Evolutionary conservation across 164 flowering plant genomes (phyloP).

Genomic region (Liriodendron chinense): DNA sequence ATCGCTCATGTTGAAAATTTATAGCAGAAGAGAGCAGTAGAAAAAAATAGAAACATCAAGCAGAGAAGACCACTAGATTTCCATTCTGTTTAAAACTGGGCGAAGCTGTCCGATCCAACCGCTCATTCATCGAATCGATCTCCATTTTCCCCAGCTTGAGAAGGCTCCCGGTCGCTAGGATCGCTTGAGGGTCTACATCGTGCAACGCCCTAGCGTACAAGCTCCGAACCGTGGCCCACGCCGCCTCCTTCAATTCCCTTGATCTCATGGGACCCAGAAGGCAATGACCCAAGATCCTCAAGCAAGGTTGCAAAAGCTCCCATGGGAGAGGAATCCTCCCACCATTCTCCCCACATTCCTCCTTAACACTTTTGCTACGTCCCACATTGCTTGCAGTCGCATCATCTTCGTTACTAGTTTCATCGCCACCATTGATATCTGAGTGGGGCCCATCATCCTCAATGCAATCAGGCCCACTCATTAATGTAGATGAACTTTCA

Average conservation of each 20-base stretch:
- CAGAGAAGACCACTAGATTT: slow-evolving; percentile 1
- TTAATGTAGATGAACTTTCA: background rate
- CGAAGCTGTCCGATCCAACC: background rate
- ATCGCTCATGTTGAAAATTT: too few relatives aligned
- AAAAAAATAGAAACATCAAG: background rate
- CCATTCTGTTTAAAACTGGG: background rate
- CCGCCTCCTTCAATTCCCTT: slow-evolving; percentile 44
- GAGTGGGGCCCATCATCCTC: slow-evolving; percentile 3
- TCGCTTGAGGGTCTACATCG: slow-evolving; percentile 67
- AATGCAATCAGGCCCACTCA: background rate
- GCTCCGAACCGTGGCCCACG: slow-evolving; percentile 43
- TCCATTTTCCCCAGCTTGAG: slow-evolving; percentile 47
- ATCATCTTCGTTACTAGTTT: slow-evolving; percentile 1
- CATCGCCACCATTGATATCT: background rate
- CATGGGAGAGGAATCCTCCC: slow-evolving; percentile 73
- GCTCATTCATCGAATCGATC: slow-evolving; percentile 8
- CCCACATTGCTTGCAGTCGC: background rate
- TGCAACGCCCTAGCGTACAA: slow-evolving; percentile 62
- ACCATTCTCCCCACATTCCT: slow-evolving; percentile 10
- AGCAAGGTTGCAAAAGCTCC: slow-evolving; percentile 76
- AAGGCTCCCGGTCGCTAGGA: slow-evolving; percentile 69
- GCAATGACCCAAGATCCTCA: slow-evolving; percentile 87
- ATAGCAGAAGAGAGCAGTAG: background rate
- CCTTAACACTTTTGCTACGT: background rate
- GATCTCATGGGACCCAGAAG: slow-evolving; percentile 43